These are phyloP conservation scores for Fusarium phyllophilum DNA, from an alignment of 2,329 filamentous ascomycete genomes.

Conservation along the genomic window DNA sequence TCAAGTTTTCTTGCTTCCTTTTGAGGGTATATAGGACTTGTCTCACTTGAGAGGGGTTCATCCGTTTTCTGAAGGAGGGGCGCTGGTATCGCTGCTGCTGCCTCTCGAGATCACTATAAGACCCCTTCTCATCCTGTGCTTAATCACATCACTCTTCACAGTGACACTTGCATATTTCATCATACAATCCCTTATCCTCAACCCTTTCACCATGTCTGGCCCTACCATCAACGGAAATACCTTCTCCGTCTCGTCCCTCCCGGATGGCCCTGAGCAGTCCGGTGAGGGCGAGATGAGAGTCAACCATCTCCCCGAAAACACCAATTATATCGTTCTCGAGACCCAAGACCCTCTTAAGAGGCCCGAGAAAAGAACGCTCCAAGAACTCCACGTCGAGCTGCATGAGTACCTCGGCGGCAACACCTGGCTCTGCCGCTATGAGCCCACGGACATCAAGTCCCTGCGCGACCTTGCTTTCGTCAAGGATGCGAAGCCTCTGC, in stretches of 20 bases:
- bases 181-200: no score
- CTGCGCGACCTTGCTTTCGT: background rate
- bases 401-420: background rate
- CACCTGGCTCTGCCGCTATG: background rate
- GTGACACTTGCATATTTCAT: fast-evolving
- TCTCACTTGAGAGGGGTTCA: background rate
- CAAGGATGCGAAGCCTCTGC: background rate
- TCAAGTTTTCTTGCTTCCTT: background rate
- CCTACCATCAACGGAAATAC: background rate
- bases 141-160: background rate
- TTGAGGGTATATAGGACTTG: no score
- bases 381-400: background rate
- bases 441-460: background rate
- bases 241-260: background rate
- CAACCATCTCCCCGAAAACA: background rate
- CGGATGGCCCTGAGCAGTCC: background rate
- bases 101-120: background rate
- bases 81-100: fast-evolving
- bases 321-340: background rate
- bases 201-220: background rate
- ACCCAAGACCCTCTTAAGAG: background rate
- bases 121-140: no score
- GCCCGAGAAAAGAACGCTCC: background rate
- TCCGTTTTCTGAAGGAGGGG: background rate
- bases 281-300: background rate